A percentile compares a stretch with the other conserved stretches of the same genome.
phyloP scores from a whole-genome alignment of 306 rosid genomes.

The Sicyos baderoa region DNA sequence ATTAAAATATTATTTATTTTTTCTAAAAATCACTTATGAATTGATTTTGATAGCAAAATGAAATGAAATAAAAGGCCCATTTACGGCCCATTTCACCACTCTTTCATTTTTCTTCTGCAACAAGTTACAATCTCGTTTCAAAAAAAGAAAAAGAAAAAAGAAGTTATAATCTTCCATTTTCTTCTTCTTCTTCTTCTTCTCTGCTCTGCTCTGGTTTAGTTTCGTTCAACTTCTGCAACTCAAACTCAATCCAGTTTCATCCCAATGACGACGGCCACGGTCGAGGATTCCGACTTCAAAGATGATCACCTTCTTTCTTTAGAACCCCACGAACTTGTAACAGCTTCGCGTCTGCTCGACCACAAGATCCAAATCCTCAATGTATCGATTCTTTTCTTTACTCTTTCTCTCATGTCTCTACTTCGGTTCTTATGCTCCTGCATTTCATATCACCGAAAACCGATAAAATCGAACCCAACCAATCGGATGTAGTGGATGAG shows the following conservation, averaged over 20 bases:
- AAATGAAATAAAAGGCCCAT: not conserved
- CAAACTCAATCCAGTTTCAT: not conserved
- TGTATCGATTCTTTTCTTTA: conserved; percentile 29
- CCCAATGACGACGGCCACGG: conserved; percentile 67
- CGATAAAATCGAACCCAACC: no score
- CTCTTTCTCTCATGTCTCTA: not conserved
- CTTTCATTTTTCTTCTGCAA: conserved; percentile 12
- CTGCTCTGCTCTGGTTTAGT: not conserved
- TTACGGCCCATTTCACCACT: not conserved
- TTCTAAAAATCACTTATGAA: no score
- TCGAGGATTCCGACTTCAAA: conserved; percentile 60
- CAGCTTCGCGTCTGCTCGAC: conserved; percentile 81
- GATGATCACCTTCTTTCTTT: conserved; percentile 64
- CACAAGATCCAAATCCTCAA: conserved; percentile 74
- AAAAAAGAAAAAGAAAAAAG: no score
- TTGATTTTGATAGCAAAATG: not conserved
- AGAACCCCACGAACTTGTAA: conserved; percentile 56
- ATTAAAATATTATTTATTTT: no score
- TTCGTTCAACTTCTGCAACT: not conserved
- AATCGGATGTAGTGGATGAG: no score
- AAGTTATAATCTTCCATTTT: not conserved
- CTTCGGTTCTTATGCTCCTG: not conserved
- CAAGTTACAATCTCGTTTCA: not conserved
- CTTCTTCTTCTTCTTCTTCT: no score
- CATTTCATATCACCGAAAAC: not conserved